Base-by-base conservation (phyloP, 305 asterid genomes). In the Solanum aculeatissimum region DNA sequence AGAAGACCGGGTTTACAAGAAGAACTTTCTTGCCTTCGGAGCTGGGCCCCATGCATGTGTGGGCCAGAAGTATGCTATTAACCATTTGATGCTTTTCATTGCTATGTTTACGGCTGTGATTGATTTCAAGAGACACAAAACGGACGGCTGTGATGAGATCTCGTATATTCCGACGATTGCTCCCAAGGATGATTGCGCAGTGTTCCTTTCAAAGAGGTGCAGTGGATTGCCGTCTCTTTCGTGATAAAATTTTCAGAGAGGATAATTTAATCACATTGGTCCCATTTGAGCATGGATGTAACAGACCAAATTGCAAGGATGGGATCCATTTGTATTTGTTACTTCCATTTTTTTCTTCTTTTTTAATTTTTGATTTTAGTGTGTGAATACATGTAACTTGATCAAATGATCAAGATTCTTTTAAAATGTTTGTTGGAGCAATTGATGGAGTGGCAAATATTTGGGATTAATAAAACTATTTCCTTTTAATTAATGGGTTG, bases 41-140 rank as follows among this genome's bases (percentile, higher is more conserved):
- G 97, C 98, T 11, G 98, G 98, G 90, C 81, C 98, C 86, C 98
- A 93, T 87, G 95, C 91, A 83, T 94, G 97, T 68, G 97, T 94
- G 89, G 98, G 98, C 25, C 98, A 93, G 91, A 91, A 91, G 87
- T 94, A 94, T 45, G 98, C 98, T 0, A 85, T 93, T 0, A 94
- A 92, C 29, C 98, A 94, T 47, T 85, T 94, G 81, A 91, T 89
- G 93, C 72, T 94, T 11, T 94, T 94, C 86, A 87, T 94, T 40
- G 95, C 94, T 1, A 81, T 92, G 90, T 92, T 93, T 42, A 90
- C 89, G 32, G 85, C 89, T 29, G 80, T 91, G 83, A 85, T 94
- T 58, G 96, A 94, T 84, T 92, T 93, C 91, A 88, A 86, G 88
- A 86, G 98, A 85, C 93, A 91, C 18, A 80, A 68, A 87, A 83